A percentile compares a stretch with the other conserved stretches of the same genome.
phyloP scores from a whole-genome alignment of 1,284 basidiomycete species.

The Coniferiporia sulphurascens region DNA sequence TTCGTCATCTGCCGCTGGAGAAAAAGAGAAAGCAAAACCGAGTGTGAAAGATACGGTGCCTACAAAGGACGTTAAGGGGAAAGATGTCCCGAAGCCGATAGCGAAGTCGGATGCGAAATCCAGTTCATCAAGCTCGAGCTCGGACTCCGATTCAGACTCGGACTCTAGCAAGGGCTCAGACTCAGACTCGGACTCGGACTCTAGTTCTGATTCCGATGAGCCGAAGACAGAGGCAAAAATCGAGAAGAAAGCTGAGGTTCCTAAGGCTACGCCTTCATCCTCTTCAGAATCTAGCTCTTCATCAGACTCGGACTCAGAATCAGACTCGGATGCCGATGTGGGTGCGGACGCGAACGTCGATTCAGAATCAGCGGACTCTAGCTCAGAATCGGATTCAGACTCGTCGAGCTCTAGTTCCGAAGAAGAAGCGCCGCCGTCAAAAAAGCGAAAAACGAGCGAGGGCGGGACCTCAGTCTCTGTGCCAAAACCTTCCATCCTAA shows the following conservation, averaged over 20 bases:
- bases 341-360: background rate
- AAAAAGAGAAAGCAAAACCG: background rate
- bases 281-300: conserved; percentile 7
- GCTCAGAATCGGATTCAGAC: background rate
- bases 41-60: background rate
- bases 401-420: conserved; percentile 1
- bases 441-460: conserved; percentile 55
- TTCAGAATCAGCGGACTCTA: background rate
- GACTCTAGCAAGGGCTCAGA: conserved; percentile 21
- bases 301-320: background rate
- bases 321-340: conserved; percentile 2
- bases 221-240: background rate
- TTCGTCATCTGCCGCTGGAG: background rate
- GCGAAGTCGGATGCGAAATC: conserved; percentile 15
- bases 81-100: conserved; percentile 5
- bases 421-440: conserved; percentile 32
- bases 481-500: conserved; percentile 25
- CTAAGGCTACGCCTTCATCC: background rate
- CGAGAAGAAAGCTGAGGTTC: background rate
- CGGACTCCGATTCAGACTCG: conserved; percentile 11
- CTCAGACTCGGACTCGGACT: conserved; percentile 13
- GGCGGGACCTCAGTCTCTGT: conserved; percentile 47
- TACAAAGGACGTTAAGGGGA: background rate
- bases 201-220: background rate
- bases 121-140: conserved; percentile 6